Percentiles rank a stretch among this genome's conserved stretches.
phyloP scores from a whole-genome alignment of 108 stramenopile genomes.

The Discostella stelligeroides region DNA sequence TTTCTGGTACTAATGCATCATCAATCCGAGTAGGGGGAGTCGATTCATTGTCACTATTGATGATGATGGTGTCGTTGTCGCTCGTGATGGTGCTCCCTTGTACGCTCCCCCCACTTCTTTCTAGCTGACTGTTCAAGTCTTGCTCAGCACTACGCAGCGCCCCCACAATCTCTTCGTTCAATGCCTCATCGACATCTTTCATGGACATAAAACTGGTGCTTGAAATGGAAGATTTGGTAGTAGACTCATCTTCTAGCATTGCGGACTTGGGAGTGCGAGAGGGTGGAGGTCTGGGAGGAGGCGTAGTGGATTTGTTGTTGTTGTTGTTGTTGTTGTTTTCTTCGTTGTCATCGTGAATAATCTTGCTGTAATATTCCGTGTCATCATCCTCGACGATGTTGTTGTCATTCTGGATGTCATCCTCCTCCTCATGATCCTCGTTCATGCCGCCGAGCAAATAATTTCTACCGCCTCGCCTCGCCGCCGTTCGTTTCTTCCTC shows the following conservation, averaged over 20 bases:
- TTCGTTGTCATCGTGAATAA: neutral
- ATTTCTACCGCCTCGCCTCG: neutral
- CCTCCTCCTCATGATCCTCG: neutral
- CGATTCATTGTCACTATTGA: slow-evolving; percentile 9
- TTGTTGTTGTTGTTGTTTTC: neutral
- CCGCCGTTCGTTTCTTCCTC: neutral
- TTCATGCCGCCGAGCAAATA: neutral
- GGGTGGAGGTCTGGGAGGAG: neutral
- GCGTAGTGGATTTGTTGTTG: neutral
- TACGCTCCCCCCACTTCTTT: neutral
- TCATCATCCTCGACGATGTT: neutral
- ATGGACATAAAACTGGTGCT: too few relatives aligned
- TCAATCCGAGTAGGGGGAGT: neutral
- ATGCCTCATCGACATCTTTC: slow-evolving; percentile 23
- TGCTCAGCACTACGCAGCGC: slow-evolving; percentile 18
- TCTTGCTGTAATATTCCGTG: too few relatives aligned
- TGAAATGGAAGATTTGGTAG: too few relatives aligned
- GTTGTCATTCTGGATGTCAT: neutral
- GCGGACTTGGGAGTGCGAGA: neutral
- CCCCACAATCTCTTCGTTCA: slow-evolving; percentile 24
- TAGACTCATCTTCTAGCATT: neutral
- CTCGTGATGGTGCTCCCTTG: neutral
- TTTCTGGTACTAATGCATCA: neutral
- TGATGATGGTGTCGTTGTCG: neutral
- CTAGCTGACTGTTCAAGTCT: slow-evolving; percentile 1